Percentiles rank a stretch among this genome's conserved stretches.
phyloP scores from a whole-genome alignment of 495 filamentous ascomycete genomes.

The Hypoxylon lenormandii region DNA sequence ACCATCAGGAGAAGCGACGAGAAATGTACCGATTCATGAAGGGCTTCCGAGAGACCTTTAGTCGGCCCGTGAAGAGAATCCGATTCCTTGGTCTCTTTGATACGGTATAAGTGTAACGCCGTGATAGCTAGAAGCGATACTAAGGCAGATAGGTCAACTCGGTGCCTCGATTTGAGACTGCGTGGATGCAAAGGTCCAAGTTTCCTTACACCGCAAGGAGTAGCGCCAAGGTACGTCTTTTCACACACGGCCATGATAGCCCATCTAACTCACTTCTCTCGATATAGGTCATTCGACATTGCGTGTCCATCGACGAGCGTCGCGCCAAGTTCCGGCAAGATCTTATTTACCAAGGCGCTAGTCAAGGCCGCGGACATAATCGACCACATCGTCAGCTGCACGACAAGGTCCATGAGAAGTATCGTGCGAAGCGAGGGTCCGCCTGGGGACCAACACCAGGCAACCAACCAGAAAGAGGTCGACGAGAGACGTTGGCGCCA shows the following conservation, averaged over 20 bases:
- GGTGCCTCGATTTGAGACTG: constrained; percentile 82
- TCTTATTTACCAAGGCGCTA: constrained; percentile 71
- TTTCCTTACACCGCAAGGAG: constrained; percentile 86
- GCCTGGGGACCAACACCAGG: neutral
- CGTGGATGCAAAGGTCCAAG: constrained; percentile 85
- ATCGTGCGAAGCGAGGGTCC: constrained; percentile 40
- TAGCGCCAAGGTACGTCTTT: constrained; percentile 68
- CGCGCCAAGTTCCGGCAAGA: constrained; percentile 78
- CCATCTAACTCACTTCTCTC: constrained; percentile 65
- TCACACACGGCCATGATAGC: constrained; percentile 64
- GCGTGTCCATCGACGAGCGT: constrained; percentile 82
- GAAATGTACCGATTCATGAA: constrained; percentile 82
- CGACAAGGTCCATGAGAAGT: constrained; percentile 55
- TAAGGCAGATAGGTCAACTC: constrained; percentile 67
- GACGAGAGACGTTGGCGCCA: constrained; percentile 42
- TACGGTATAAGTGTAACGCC: constrained; percentile 55
- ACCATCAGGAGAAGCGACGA: constrained; percentile 65
- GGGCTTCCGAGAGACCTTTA: constrained; percentile 86
- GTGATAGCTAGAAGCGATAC: too few species aligned
- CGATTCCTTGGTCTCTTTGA: constrained; percentile 77
- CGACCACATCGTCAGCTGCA: constrained; percentile 57
- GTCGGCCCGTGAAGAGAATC: constrained; percentile 78
- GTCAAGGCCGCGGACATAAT: constrained; percentile 51
- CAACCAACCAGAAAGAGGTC: constrained; percentile 34
- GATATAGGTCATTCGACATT: constrained; percentile 69